A percentile compares a stretch with the other conserved stretches of the same genome.
phyloP scores from a whole-genome alignment of 2,329 filamentous ascomycete species.

The Pezicula carpinea region DNA sequence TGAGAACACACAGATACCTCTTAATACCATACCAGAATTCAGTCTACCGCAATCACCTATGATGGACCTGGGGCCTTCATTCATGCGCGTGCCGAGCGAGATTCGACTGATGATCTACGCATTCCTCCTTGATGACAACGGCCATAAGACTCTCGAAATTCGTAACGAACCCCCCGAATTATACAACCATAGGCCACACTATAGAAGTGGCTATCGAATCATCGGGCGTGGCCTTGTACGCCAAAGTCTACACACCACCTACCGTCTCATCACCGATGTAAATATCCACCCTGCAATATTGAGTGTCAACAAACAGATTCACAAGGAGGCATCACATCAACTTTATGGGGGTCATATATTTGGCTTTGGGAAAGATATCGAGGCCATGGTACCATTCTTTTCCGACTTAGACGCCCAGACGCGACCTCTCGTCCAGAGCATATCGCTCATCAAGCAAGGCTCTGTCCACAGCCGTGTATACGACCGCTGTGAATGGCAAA shows the following conservation, averaged over 20 bases:
- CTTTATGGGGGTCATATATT: conserved; percentile 54
- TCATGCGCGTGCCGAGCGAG: conserved; percentile 22
- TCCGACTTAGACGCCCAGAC: conserved; percentile 47
- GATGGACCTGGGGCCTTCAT: conserved; percentile 9
- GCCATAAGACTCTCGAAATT: conserved; percentile 34
- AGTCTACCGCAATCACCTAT: conserved; percentile 4
- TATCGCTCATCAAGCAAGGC: conserved; percentile 52
- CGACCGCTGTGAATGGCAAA: conserved; percentile 50
- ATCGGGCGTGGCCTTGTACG: conserved; percentile 36
- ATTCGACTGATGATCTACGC: conserved; percentile 26
- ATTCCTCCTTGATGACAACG: conserved; percentile 36
- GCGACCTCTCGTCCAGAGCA: conserved; percentile 40
- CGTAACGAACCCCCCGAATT: conserved; percentile 28
- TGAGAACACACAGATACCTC: not conserved
- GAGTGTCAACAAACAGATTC: conserved; percentile 40
- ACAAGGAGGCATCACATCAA: conserved; percentile 50
- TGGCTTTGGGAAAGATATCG: conserved; percentile 54
- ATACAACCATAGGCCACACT: conserved; percentile 18
- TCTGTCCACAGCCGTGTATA: conserved; percentile 49
- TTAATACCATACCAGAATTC: not conserved
- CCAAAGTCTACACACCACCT: conserved; percentile 48
- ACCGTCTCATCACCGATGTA: conserved; percentile 41
- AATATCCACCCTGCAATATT: conserved; percentile 41
- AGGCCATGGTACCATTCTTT: conserved; percentile 56
- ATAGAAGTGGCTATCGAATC: conserved; percentile 36